Evolutionary conservation across 176 grass and related monocot species (phyloP).

Genomic region (Carex myosuroides): DNA sequence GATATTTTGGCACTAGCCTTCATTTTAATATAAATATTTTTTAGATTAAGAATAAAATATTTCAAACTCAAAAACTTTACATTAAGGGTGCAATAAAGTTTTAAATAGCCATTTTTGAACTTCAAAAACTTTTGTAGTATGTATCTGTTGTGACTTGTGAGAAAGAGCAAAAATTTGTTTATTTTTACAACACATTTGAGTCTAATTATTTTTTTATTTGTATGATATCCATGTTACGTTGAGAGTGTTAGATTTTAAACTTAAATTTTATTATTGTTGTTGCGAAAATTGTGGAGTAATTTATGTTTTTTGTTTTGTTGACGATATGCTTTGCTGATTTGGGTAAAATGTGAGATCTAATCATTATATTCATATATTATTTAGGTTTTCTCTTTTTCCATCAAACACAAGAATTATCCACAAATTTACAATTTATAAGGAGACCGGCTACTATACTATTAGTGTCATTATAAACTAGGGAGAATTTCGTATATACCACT

Average conservation of each 20-base stretch:
- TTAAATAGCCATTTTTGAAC: neutral
- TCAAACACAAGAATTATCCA: neutral
- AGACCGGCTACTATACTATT: too few relatives aligned
- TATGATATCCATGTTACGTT: neutral
- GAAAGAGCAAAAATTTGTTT: too few relatives aligned
- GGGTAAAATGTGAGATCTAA: neutral
- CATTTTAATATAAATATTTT: too few relatives aligned
- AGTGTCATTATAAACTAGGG: too few relatives aligned
- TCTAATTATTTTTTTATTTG: neutral
- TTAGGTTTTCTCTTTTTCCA: neutral
- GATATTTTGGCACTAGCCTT: too few relatives aligned
- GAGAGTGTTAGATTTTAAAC: neutral
- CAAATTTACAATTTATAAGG: neutral
- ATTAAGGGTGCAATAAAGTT: neutral
- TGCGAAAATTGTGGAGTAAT: neutral
- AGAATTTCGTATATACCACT: too few relatives aligned
- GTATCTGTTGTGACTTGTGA: too few relatives aligned
- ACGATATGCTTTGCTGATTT: neutral
- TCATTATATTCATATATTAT: too few relatives aligned
- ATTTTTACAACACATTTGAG: too few relatives aligned
- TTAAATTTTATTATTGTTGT: neutral
- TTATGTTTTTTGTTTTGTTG: neutral
- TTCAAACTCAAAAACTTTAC: too few relatives aligned
- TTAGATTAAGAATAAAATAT: too few relatives aligned
- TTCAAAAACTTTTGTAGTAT: too few relatives aligned